Base-by-base conservation (phyloP, 257 asterid species). In the Fraxinus anomala region DNA sequence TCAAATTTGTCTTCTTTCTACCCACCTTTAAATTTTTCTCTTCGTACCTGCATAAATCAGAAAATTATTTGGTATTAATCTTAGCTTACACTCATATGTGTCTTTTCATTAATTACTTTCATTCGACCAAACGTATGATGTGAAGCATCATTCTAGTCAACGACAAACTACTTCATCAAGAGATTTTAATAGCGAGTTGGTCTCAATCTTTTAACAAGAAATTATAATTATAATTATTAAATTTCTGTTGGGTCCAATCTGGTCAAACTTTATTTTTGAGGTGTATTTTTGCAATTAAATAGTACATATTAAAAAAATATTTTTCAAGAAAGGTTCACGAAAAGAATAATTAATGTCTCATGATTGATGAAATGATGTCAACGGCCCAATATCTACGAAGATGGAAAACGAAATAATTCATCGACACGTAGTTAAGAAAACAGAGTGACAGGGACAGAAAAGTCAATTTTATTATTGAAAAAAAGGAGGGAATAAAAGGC, bases 1-100 rank as follows among this genome's bases (percentile, higher is more conserved):
- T 94, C 72, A 94, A 37, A 70, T 92, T 90, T 2, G 92, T 92
- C 77, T 92, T 92, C 91, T 91, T 94, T 85, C 91, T 90, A 23
- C 96, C 96, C 36, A 94, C 89, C 81, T 92, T 90, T 39, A 87
- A 75, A 36, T 71, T 85, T 16, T 80, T 69, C 77, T 87, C 89
- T 28, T 79, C 87, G 68, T 87, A 87, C 79, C 91, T 87, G 80
- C 74, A 83, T 54, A 5, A 30, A 31, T 37, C 31, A n/a, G 68
- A 59, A 59, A 59, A 8, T 37, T 37, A 8, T 37, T 37, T 8
- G 12, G 42, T 37, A 37, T 37, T 6, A 36, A 36, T 36, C 40
- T 36, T 37, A 8, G 12, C 1, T 5, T 36, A 36, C 40, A 6
- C 40, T 36, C 40, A 6, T 31, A 31, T 31, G 0, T 30, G 34